These are phyloP conservation scores for Zopfia rhizophila DNA, from an alignment of 2,329 filamentous ascomycete species.

Conservation along the genomic window DNA sequence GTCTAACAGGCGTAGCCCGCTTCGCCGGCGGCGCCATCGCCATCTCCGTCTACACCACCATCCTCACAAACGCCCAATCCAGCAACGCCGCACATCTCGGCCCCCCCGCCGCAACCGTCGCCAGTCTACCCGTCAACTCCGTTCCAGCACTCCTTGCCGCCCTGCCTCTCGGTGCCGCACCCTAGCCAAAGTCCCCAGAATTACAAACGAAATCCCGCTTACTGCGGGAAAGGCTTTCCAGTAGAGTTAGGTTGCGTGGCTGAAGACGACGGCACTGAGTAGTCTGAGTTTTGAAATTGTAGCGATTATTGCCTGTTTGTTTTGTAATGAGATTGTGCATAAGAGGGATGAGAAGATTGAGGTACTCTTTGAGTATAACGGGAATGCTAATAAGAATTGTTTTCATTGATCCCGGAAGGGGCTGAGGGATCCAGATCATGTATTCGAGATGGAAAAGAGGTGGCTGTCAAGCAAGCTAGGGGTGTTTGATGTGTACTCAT, in stretches of 20 bases:
- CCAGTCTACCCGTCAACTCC: slow-evolving; percentile 23
- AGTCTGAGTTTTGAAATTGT: slow-evolving; percentile 20
- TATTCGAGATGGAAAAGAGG: too few species aligned
- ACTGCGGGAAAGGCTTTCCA: slow-evolving; percentile 14
- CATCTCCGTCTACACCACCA: slow-evolving; percentile 54
- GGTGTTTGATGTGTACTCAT: too few species aligned
- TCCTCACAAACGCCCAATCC: slow-evolving; percentile 50
- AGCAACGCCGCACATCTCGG: slow-evolving; percentile 25
- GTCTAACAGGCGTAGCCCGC: slow-evolving; percentile 50
- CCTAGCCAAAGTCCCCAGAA: slow-evolving; percentile 12
- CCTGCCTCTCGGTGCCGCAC: slow-evolving; percentile 25
- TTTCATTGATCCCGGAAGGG: too few species aligned
- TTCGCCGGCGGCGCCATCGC: slow-evolving; percentile 58
- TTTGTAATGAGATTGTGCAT: slow-evolving; percentile 30
- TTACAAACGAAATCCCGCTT: slow-evolving; percentile 10
- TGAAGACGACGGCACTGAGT: slow-evolving; percentile 11
- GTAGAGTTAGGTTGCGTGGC: slow-evolving; percentile 8
- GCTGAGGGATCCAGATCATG: too few species aligned
- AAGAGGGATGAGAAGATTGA: slow-evolving; percentile 43
- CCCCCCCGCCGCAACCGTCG: slow-evolving; percentile 24
- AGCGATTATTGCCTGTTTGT: slow-evolving; percentile 14
- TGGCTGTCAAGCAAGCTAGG: too few species aligned
- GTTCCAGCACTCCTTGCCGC: slow-evolving; percentile 25
- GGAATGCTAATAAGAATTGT: slow-evolving; percentile 38
- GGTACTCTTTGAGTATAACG: slow-evolving; percentile 39